Conservation (phyloP, 2,329 filamentous ascomycete genomes). For the Knoxdaviesia proteae region DNA sequence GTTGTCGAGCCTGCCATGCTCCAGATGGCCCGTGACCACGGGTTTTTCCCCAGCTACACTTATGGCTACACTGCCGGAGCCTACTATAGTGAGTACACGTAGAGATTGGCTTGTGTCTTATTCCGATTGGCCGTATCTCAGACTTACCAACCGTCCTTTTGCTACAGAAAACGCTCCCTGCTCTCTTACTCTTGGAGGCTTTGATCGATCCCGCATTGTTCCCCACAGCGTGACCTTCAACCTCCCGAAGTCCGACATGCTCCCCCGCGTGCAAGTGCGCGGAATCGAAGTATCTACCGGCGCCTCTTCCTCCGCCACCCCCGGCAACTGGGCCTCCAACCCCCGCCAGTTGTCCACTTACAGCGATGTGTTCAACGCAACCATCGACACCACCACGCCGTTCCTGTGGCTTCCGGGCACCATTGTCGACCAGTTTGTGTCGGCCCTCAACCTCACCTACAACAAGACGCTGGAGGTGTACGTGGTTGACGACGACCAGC, state of each 20-base stretch:
- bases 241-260: constrained; percentile 29
- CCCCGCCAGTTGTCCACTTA: constrained; percentile 19
- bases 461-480: constrained; percentile 45
- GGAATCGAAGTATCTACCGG: constrained; percentile 24
- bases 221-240: constrained; percentile 39
- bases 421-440: constrained; percentile 44
- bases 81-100: constrained; percentile 35
- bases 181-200: constrained; percentile 47
- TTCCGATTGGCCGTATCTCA: background rate
- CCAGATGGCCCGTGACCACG: constrained; percentile 35
- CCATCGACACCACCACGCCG: constrained; percentile 43
- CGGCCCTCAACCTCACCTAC: constrained; percentile 41
- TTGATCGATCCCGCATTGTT: constrained; percentile 40
- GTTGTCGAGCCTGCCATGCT: constrained; percentile 29
- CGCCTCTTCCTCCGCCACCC: constrained; percentile 10
- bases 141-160: background rate
- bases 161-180: constrained; percentile 14
- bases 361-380: constrained; percentile 25
- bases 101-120: background rate
- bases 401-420: constrained; percentile 39
- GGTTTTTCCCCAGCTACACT: constrained; percentile 47
- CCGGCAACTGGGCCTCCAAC: constrained; percentile 18
- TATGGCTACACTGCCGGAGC: constrained; percentile 61
- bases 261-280: constrained; percentile 39
- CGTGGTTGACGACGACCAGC: constrained; percentile 36